Conservation (phyloP, 208 protist species). For the Leptomonas pyrrhocoris region DNA sequence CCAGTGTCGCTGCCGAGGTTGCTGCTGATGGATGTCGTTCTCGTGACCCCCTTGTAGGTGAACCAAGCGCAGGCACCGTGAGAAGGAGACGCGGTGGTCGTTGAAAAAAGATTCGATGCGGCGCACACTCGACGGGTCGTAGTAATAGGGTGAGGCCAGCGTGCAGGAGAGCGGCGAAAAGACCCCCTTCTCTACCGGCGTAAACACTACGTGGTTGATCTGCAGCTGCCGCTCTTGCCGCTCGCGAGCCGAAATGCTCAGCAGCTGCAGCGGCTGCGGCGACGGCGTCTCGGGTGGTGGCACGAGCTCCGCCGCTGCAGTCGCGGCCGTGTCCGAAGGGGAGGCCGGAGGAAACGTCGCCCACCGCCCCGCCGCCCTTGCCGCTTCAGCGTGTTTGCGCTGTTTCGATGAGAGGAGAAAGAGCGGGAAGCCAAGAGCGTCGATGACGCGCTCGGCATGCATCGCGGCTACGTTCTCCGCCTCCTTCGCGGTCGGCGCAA, state of each 20-base stretch:
- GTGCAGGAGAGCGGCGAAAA: constrained; percentile 60
- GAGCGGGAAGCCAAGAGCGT: constrained; percentile 78
- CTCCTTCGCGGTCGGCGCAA: constrained; percentile 66
- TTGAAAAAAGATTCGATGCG: constrained; percentile 70
- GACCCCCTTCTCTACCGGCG: constrained; percentile 41
- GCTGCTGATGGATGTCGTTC: not conserved
- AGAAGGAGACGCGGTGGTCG: constrained; percentile 40
- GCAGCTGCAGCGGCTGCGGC: constrained; percentile 42
- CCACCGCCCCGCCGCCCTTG: constrained; percentile 64
- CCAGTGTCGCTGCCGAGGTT: not conserved
- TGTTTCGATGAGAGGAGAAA: constrained; percentile 84
- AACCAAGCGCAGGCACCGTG: constrained; percentile 33
- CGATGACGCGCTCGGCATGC: constrained; percentile 88
- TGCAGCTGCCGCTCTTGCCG: constrained; percentile 45
- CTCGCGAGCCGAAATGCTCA: constrained; percentile 15
- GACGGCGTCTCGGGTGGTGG: constrained; percentile 41
- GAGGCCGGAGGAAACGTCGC: constrained; percentile 35
- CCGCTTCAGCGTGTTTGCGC: constrained; percentile 76
- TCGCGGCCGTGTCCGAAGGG: constrained; percentile 16
- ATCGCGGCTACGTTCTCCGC: constrained; percentile 81
- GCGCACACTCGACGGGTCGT: constrained; percentile 49
- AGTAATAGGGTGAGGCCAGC: constrained; percentile 68
- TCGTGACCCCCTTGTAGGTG: not conserved
- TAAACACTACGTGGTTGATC: constrained; percentile 58
- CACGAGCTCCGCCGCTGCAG: constrained; percentile 20